phyloP scores from a whole-genome alignment of 1,139 yeast genomes.

The Scheffersomyces parashehatae region DNA sequence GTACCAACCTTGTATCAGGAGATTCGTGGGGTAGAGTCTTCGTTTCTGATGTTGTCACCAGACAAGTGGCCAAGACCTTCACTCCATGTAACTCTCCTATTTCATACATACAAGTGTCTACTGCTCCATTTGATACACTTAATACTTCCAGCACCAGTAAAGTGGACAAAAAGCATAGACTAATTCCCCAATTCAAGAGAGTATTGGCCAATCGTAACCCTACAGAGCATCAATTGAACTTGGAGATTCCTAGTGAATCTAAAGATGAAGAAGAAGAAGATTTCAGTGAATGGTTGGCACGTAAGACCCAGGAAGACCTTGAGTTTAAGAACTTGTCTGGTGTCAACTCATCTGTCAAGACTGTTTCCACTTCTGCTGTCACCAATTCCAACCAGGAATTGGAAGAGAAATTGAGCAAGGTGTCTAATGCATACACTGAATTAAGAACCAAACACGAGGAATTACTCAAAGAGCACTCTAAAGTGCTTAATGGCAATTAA shows the following conservation, averaged over 20 bases:
- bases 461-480: slow-evolving; percentile 53
- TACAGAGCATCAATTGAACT: slow-evolving; percentile 50
- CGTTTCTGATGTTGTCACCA: slow-evolving; percentile 72
- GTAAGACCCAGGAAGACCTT: slow-evolving; percentile 52
- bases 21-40: slow-evolving; percentile 68
- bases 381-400: slow-evolving; percentile 23
- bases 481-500: slow-evolving; percentile 21
- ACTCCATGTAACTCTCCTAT: slow-evolving; percentile 52
- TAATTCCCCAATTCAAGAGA: slow-evolving; percentile 61
- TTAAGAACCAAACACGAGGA: slow-evolving; percentile 63
- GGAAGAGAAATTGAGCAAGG: slow-evolving; percentile 47
- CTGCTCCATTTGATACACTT: slow-evolving; percentile 11
- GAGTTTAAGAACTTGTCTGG: slow-evolving; percentile 45
- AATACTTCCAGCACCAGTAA: slow-evolving; percentile 11
- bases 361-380: slow-evolving; percentile 12
- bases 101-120: slow-evolving; percentile 22
- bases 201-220: slow-evolving; percentile 48
- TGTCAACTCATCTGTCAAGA: slow-evolving; percentile 36
- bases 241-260: slow-evolving; percentile 36
- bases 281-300: slow-evolving; percentile 45
- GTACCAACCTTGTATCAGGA: slow-evolving; percentile 72
- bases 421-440: slow-evolving; percentile 59
- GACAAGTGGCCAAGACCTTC: slow-evolving; percentile 70
- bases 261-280: slow-evolving; percentile 11
- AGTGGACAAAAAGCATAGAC: slow-evolving; percentile 43